Percentiles rank a stretch among this genome's conserved stretches.
phyloP scores from a whole-genome alignment of 139 green algal genomes.

The Coccomyxa sp. region DNA sequence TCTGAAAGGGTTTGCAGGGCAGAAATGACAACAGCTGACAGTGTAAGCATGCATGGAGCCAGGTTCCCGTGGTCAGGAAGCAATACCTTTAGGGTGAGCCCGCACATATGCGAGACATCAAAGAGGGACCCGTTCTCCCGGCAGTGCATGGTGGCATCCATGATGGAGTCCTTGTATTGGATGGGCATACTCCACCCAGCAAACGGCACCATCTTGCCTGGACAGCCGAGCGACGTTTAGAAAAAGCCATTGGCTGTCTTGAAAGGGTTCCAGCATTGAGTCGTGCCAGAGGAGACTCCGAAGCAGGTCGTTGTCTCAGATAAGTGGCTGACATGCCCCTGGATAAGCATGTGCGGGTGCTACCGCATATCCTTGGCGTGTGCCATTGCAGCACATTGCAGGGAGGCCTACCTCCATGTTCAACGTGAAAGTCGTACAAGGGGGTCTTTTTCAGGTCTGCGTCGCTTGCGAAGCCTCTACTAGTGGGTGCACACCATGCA shows the following conservation, averaged over 20 bases:
- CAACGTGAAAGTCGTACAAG: conserved; percentile 91
- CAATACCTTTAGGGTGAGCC: conserved; percentile 80
- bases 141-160: conserved; percentile 91
- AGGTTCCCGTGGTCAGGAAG: too few relatives aligned
- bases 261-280: neutral
- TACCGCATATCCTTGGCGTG: too few relatives aligned
- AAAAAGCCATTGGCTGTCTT: neutral
- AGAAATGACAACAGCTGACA: too few relatives aligned
- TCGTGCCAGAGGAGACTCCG: neutral
- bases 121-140: conserved; percentile 85
- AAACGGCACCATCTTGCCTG: conserved; percentile 97
- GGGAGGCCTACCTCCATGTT: conserved; percentile 54
- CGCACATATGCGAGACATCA: conserved; percentile 98
- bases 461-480: conserved; percentile 56
- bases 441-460: conserved; percentile 75
- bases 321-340: neutral
- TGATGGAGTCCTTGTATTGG: conserved; percentile 98
- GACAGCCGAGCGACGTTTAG: neutral
- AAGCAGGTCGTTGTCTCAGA: neutral
- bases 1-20: neutral
- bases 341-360: neutral
- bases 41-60: too few relatives aligned
- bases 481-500: neutral
- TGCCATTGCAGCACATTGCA: neutral
- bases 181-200: conserved; percentile 98